Evolutionary conservation across 108 stramenopile species (phyloP), one percentile per base, ranked within the genome.

Genomic region (Skeletonema marinoi): DNA sequence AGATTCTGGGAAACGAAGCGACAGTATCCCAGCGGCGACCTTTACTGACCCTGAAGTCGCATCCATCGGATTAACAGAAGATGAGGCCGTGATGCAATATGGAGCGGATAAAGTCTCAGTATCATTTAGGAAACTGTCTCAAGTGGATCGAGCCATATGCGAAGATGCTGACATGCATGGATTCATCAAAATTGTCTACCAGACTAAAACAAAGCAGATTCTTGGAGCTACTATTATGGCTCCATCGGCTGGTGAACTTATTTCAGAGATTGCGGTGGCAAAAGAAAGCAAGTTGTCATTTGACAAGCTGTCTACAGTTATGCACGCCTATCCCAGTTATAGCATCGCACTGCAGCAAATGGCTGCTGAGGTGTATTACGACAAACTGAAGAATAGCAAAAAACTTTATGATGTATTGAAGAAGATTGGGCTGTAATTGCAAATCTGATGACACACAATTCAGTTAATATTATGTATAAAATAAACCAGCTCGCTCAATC

Each of bases 31-130:
- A 9, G 85, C 92, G 17, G 80, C 88, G 4, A 95, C 92, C 14
- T 96, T 89, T 84, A 95, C 94, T 8, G 86, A 85, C 65, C 96
- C 96, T 0, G 96, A 96, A 78, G 78, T 90, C 35, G 90, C 88
- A 33, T 88, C 92, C 29, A 74, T 94, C 35, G 97, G 97, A 21
- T 68, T 93, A 13, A 89, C 88, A 2, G 96, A 96, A 67, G 88
- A 85, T 9, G 81, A 81, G 32, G 97, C 97, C 11, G 48, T 48
- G 6, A 74, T 66, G 29, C 59, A 85, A 77, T 79, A 86, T 68
- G 94, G 93, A 7, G 90, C 85, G 35, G 81, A 84, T 6, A 65
- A 68, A 30, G 82, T 94, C 0, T 85, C 84, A 11, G 86, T 90
- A 33, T 90, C 89, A 30, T 67, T 77, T 17, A 35, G 75, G 66